phyloP scores from a whole-genome alignment of 257 asterid species.

The Jacaranda mimosifolia region DNA sequence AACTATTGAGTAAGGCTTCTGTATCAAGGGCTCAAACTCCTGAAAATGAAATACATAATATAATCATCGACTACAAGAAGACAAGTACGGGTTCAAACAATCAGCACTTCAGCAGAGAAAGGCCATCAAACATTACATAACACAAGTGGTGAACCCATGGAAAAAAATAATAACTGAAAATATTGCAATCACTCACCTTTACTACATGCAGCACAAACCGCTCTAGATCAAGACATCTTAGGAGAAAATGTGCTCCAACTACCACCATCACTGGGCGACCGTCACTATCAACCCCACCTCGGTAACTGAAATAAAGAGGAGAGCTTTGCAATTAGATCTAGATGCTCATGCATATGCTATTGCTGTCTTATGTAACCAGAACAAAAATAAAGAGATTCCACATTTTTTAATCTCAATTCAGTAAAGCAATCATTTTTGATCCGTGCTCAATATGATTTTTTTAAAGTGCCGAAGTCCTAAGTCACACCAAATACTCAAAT shows the following conservation, averaged over 20 bases:
- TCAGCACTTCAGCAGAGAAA: neutral
- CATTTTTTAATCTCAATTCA: neutral
- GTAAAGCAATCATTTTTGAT: neutral
- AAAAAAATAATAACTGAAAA: slow-evolving; percentile 17
- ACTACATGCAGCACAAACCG: slow-evolving; percentile 79
- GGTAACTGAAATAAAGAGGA: slow-evolving; percentile 65
- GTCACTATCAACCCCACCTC: slow-evolving; percentile 94
- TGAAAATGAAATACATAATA: slow-evolving; percentile 53
- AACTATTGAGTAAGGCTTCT: slow-evolving; percentile 92
- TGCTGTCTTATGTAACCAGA: neutral
- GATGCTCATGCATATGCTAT: slow-evolving; percentile 13
- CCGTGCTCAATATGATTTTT: neutral
- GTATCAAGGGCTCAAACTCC: slow-evolving; percentile 98
- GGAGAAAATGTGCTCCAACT: slow-evolving; percentile 96
- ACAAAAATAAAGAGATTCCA: neutral
- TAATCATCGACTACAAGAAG: slow-evolving; percentile 10
- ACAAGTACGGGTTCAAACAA: slow-evolving; percentile 7
- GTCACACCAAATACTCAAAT: too few relatives aligned
- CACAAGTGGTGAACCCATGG: neutral
- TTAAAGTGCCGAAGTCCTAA: too few relatives aligned
- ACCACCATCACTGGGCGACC: slow-evolving; percentile 94
- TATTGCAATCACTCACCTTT: slow-evolving; percentile 62
- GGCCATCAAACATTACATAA: slow-evolving; percentile 9
- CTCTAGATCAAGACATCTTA: slow-evolving; percentile 91
- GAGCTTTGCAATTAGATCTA: neutral